These are phyloP conservation scores for Gossypium anomalum DNA, from an alignment of 345 rosid species.

Conservation along the genomic window DNA sequence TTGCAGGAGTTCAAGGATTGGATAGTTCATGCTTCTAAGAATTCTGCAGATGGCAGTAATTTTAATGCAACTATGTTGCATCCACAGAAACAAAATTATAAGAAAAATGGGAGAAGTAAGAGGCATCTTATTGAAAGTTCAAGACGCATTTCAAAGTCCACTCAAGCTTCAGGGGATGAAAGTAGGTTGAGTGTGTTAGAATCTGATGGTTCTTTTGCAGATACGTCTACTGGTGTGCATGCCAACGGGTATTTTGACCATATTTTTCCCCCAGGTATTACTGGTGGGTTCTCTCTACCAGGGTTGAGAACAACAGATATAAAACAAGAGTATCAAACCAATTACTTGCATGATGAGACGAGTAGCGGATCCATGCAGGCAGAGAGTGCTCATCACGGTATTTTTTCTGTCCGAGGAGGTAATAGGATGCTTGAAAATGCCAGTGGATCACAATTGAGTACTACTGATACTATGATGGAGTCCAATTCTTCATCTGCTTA, in stretches of 20 bases:
- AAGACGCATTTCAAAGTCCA: constrained; percentile 32
- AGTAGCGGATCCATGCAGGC: constrained; percentile 16
- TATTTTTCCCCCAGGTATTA: no score
- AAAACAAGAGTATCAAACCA: no score
- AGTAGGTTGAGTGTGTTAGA: constrained; percentile 28
- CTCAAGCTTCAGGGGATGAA: constrained; percentile 53
- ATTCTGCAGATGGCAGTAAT: constrained; percentile 31
- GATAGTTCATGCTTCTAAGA: constrained; percentile 71
- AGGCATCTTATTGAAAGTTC: constrained; percentile 52
- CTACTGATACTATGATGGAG: constrained; percentile 42
- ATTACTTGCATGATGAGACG: constrained; percentile 21
- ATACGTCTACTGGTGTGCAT: constrained; percentile 23
- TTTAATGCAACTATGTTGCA: constrained; percentile 20
- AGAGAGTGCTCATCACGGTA: constrained; percentile 21
- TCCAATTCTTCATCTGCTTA: constrained; percentile 39
- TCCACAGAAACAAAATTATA: constrained; percentile 33
- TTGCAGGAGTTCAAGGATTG: constrained; percentile 86
- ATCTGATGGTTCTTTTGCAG: constrained; percentile 39
- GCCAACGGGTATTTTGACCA: no score
- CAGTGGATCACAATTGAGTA: constrained; percentile 29
- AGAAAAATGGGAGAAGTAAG: constrained; percentile 31
- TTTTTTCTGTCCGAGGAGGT: constrained; percentile 18
- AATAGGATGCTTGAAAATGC: constrained; percentile 33
- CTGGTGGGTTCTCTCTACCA: no score
- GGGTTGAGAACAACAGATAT: no score